These are phyloP conservation scores for Elsinoe arachidis DNA, from an alignment of 2,329 filamentous ascomycete species.

Conservation along the genomic window DNA sequence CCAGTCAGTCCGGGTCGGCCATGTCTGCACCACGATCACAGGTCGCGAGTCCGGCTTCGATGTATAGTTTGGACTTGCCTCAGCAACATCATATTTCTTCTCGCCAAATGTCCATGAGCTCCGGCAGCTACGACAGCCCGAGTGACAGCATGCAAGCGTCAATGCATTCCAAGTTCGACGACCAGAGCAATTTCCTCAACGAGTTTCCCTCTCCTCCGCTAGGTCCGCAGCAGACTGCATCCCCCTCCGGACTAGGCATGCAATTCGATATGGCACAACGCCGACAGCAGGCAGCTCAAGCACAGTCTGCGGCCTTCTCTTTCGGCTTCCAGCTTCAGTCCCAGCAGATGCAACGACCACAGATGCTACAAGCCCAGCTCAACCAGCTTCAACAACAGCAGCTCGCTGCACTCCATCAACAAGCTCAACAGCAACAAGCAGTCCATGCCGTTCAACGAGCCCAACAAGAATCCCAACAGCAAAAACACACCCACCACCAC, in stretches of 20 bases:
- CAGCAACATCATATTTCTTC: not conserved
- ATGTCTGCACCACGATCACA: conserved; percentile 6
- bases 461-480: conserved; percentile 40
- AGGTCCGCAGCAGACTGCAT: not conserved
- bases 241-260: not conserved
- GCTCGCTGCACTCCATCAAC: conserved; percentile 16
- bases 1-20: not conserved
- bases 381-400: conserved; percentile 16
- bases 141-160: conserved; percentile 6
- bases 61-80: conserved; percentile 2
- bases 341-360: conserved; percentile 25
- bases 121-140: conserved; percentile 1
- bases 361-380: conserved; percentile 7
- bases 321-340: conserved; percentile 22
- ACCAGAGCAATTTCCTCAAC: not conserved
- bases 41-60: not conserved
- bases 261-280: conserved; percentile 2
- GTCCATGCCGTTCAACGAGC: conserved; percentile 8
- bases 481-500: conserved; percentile 49
- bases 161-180: conserved; percentile 3
- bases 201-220: not conserved
- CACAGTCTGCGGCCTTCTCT: conserved; percentile 26
- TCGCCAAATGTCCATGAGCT: conserved; percentile 1
- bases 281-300: conserved; percentile 16
- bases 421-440: conserved; percentile 19